Base-by-base conservation (phyloP, 768 basidiomycete genomes). In the Mycena vitilis region DNA sequence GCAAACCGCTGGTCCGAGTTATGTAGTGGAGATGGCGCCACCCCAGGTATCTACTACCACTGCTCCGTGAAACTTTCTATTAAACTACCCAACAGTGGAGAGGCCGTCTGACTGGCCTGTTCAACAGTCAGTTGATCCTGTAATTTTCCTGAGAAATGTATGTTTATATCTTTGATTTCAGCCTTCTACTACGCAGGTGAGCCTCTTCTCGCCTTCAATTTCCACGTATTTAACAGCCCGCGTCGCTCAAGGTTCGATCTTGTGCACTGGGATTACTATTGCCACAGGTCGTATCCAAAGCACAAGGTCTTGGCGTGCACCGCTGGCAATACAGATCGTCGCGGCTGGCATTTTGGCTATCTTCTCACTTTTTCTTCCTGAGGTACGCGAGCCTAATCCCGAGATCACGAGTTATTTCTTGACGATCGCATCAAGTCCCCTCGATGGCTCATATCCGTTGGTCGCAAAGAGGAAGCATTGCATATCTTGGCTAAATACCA, bases 251-350 rank as follows among this genome's bases (percentile, higher is more conserved):
- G 61, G 61, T 34, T 58, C 53, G 12, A 55, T 60, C 12, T 18
- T 65, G 79, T 71, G 70, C 25, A 82, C 81, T 65, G 85, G 86
- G 22, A 81, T 84, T 47, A 80, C 82, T 6, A 81, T 83, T 63
- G 83, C 81, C 5, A 83, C 82, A 51, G 83, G 82, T 34, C 77
- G 80, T 23, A 70, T 78, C 11, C 57, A 74, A 37, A 73, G 75
- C 22, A 80, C 81, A 1, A 70, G 76, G 22, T 83, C 83, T 1
- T 89, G 85, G 84, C 80, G 87, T 60, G 78, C 83, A 44, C 88
- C 88, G 34, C 78, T 89, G 40, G 84, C 84, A 57, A 83, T 87
- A 59, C 87, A 87, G 69, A 82, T 84, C 38, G 83, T 80, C 4
- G 86, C 86, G 15, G 82, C 87, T 16, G 78, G 78, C 4, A 72